A percentile compares a stretch with the other conserved stretches of the same genome.
Evolutionary conservation across 768 basidiomycete genomes (phyloP).

Genomic region (Tricholoma terreum): DNA sequence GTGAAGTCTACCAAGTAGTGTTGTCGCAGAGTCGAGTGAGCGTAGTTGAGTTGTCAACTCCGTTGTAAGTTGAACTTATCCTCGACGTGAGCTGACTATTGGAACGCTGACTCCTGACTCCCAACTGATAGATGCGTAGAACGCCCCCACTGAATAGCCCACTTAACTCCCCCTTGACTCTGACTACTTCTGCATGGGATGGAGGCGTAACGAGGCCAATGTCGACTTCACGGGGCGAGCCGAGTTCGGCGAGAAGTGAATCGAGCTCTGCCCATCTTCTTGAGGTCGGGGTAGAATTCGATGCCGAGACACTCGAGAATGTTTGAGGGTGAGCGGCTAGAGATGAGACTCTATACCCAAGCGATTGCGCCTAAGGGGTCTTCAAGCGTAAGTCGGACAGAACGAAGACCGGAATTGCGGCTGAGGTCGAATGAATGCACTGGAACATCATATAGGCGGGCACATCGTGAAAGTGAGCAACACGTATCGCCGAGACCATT

Average conservation of each 20-base stretch:
- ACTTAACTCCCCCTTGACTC: constrained; percentile 30
- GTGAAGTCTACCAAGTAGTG: too few relatives aligned
- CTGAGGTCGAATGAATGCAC: constrained; percentile 37
- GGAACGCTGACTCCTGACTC: constrained; percentile 38
- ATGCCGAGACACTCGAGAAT: constrained; percentile 32
- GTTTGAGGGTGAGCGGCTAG: constrained; percentile 21
- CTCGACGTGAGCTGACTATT: constrained; percentile 34
- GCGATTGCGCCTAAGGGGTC: constrained; percentile 33
- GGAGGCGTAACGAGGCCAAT: constrained; percentile 40
- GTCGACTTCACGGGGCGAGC: constrained; percentile 32
- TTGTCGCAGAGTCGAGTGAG: too few relatives aligned
- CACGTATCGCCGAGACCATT: constrained; percentile 38
- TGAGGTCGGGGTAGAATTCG: constrained; percentile 41
- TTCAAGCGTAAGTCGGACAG: constrained; percentile 41
- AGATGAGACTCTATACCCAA: constrained; percentile 36
- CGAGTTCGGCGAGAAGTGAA: constrained; percentile 30
- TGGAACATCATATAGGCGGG: constrained; percentile 18
- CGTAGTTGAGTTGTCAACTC: too few relatives aligned
- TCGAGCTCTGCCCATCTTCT: constrained; percentile 36
- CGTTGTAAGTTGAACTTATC: too few relatives aligned
- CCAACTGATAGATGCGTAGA: constrained; percentile 38
- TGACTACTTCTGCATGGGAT: constrained; percentile 29
- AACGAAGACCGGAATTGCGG: constrained; percentile 33
- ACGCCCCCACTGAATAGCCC: constrained; percentile 26
- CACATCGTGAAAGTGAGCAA: constrained; percentile 39